A percentile compares a stretch with the other conserved stretches of the same genome.
phyloP scores from a whole-genome alignment of 768 basidiomycete genomes.

The Mycena venus region DNA sequence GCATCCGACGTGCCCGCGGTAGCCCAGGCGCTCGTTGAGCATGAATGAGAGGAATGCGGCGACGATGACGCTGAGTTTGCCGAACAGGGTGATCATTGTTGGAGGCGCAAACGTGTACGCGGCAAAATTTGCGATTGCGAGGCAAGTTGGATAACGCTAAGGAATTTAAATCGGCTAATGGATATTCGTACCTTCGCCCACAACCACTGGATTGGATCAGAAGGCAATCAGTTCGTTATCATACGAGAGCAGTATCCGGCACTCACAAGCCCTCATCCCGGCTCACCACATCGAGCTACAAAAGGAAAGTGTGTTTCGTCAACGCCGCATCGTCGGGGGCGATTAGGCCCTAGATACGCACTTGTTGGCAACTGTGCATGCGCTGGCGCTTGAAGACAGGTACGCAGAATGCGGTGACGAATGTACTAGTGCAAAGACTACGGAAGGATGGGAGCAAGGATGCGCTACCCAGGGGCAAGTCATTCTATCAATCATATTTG shows the following conservation, averaged over 20 bases:
- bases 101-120: constrained; percentile 98
- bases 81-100: constrained; percentile 95
- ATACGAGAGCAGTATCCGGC: not conserved
- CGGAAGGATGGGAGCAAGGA: too few species aligned
- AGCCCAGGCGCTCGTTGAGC: constrained; percentile 93
- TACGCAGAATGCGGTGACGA: too few species aligned
- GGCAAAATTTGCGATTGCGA: constrained; percentile 87
- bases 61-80: constrained; percentile 94
- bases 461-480: too few species aligned
- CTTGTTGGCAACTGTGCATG: too few species aligned
- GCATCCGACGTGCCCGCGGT: constrained; percentile 90
- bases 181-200: constrained; percentile 83
- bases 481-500: too few species aligned
- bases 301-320: too few species aligned
- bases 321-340: too few species aligned
- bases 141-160: not conserved
- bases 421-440: too few species aligned
- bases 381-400: too few species aligned
- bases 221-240: not conserved
- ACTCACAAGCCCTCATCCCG: constrained; percentile 91
- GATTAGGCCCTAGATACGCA: too few species aligned
- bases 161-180: too few species aligned
- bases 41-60: constrained; percentile 95
- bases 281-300: constrained; percentile 99
- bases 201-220: constrained; percentile 70